Evolutionary conservation across 169 alveolate species (phyloP), one percentile per base, ranked within the genome.

Genomic region (Eimeria falciformis): DNA sequence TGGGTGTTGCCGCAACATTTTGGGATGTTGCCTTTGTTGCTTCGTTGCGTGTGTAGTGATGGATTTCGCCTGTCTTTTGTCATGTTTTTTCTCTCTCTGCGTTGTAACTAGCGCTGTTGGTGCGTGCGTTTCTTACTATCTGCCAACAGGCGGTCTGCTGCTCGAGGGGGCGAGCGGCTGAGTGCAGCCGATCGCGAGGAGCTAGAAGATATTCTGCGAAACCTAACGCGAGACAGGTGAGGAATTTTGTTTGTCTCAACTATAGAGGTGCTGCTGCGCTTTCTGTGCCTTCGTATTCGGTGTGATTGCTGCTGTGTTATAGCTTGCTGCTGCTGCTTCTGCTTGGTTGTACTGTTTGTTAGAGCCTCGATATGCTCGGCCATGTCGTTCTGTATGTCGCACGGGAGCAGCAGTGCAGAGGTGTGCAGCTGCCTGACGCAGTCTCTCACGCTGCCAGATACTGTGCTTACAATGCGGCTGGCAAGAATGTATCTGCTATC

Each of bases 401-500:
- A 75, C 82, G 94, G 83, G 43, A 87, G 23, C 82, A 43, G 87
- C 84, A 53, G 92, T 21, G 73, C 86, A 23, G 94, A 82, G 77
- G 73, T 91, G 33, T 66, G 75, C 84, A 81, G 68, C 55, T 71
- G 88, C 23, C 66, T 91, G 66, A 37, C 56, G 45, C 86, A 82
- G 68, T 66, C 94, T 37, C 77, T 91, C 43, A 73, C 92, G 46
- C 50, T 83, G 43, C 75, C 87, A 73, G 92, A 91, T 46, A 91
- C 94, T 33, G 77, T 73, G 45, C 87, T 84, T 69, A 73, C 71
- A 14, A 55, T 45, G 68, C 86, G 95, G 94, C 73, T 95, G 78
- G 95, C 95, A 66, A 93, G 95, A n/a, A 91, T 93, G 23, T 95
- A 95, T 53, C 94, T 95, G 46, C 55, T 95, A 45, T 93, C 95